Evolutionary conservation across 345 rosid species (phyloP).

Genomic region (Eucalyptus dawsonii): DNA sequence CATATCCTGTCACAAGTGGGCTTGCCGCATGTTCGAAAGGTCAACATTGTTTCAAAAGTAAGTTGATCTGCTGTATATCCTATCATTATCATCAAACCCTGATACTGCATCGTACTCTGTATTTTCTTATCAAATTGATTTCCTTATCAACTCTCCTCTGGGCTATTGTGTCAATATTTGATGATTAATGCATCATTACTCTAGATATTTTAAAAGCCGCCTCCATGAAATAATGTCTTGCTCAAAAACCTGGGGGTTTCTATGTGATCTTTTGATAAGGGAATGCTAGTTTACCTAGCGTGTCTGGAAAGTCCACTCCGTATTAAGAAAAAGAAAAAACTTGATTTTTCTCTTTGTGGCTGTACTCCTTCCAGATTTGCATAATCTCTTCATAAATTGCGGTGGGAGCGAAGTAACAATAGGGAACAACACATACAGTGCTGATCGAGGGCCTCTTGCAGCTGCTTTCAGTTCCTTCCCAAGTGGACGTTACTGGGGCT

Average conservation of each 20-base stretch:
- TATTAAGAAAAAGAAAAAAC: not conserved
- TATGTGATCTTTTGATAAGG: not conserved
- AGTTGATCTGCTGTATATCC: too few relatives aligned
- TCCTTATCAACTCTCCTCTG: not conserved
- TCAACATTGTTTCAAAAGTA: too few relatives aligned
- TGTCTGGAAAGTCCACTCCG: not conserved
- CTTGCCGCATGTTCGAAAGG: too few relatives aligned
- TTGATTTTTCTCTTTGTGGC: not conserved
- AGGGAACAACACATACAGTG: not conserved
- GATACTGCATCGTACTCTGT: not conserved
- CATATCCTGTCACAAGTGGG: too few relatives aligned
- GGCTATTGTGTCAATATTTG: not conserved
- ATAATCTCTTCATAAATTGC: not conserved
- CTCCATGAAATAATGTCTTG: not conserved
- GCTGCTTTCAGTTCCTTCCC: not conserved
- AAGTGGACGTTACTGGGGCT: conserved; percentile 16
- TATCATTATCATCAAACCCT: too few relatives aligned
- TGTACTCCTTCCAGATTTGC: not conserved
- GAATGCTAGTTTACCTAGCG: not conserved
- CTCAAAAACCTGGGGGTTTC: not conserved
- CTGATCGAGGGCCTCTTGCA: not conserved
- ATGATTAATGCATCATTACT: not conserved
- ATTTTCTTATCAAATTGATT: not conserved
- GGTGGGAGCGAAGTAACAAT: not conserved
- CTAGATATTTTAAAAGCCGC: not conserved